A percentile compares a stretch with the other conserved stretches of the same genome.
Evolutionary conservation across 1,284 basidiomycete species (phyloP).

Genomic region (Erythrobasidium hasegawianum): DNA sequence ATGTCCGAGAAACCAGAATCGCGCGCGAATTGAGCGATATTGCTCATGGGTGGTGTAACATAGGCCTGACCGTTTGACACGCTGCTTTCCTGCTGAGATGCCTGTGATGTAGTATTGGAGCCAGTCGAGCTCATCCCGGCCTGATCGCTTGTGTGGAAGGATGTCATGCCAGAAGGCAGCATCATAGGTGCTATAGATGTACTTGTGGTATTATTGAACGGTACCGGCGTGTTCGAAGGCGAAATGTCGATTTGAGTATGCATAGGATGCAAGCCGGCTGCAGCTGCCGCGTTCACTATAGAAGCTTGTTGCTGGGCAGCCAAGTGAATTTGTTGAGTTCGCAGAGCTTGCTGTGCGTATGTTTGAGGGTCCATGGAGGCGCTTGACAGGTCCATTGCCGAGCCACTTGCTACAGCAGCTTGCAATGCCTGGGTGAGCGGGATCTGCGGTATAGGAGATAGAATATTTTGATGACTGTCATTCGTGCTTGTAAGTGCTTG

Average conservation of each 20-base stretch:
- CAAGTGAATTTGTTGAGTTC: not conserved
- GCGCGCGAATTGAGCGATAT: not conserved
- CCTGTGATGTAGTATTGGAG: not conserved
- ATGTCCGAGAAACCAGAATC: conserved; percentile 5
- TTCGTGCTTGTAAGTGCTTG: not conserved
- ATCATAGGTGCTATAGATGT: not conserved
- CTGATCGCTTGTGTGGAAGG: too few species aligned
- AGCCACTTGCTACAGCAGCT: not conserved
- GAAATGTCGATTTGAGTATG: not conserved
- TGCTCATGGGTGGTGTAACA: conserved; percentile 31
- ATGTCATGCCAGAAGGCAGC: too few species aligned
- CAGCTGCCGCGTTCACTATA: not conserved
- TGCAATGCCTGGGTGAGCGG: not conserved
- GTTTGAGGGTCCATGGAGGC: not conserved
- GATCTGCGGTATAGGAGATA: conserved; percentile 2
- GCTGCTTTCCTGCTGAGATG: conserved; percentile 5
- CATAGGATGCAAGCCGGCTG: not conserved
- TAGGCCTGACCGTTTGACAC: conserved; percentile 14
- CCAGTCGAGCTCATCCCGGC: too few species aligned
- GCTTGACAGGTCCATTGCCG: not conserved
- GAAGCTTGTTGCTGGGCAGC: not conserved
- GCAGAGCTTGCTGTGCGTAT: conserved; percentile 5
- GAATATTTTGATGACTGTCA: not conserved
- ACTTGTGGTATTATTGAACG: not conserved
- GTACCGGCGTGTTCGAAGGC: not conserved